Conservation (phyloP, 2,329 filamentous ascomycete species). For the Arthrobotrys megalospora region DNA sequence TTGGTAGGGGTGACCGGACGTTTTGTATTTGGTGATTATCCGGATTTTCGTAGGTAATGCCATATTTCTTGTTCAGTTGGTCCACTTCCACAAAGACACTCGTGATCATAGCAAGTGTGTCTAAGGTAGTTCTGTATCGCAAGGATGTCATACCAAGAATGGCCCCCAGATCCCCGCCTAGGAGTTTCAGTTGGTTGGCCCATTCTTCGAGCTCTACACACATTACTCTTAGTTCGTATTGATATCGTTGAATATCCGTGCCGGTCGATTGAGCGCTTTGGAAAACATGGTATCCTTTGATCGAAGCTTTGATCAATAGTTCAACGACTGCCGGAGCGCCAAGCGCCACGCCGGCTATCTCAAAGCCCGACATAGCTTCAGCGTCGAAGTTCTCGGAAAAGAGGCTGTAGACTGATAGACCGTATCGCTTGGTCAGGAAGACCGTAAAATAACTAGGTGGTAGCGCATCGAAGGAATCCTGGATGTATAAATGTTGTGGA, state of each 20-base stretch:
- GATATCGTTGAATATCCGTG: neutral
- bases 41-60: neutral
- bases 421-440: too few species aligned
- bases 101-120: slow-evolving; percentile 11
- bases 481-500: too few species aligned
- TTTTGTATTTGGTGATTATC: neutral
- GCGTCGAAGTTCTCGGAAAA: too few species aligned
- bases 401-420: too few species aligned
- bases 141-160: slow-evolving; percentile 1
- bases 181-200: neutral
- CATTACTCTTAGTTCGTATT: neutral
- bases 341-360: neutral
- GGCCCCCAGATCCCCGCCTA: neutral
- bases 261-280: neutral
- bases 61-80: slow-evolving; percentile 2
- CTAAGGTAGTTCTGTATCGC: neutral
- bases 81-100: slow-evolving; percentile 6
- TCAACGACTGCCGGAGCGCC: neutral
- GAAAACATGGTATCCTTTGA: neutral
- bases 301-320: neutral
- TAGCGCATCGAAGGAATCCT: too few species aligned
- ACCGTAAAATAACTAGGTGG: too few species aligned
- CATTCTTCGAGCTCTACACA: neutral
- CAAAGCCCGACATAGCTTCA: neutral
- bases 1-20: neutral